A percentile compares a stretch with the other conserved stretches of the same genome.
Evolutionary conservation across 192 early-diverging fungal genomes (phyloP).

Genomic region (Powellomyces hirtus): DNA sequence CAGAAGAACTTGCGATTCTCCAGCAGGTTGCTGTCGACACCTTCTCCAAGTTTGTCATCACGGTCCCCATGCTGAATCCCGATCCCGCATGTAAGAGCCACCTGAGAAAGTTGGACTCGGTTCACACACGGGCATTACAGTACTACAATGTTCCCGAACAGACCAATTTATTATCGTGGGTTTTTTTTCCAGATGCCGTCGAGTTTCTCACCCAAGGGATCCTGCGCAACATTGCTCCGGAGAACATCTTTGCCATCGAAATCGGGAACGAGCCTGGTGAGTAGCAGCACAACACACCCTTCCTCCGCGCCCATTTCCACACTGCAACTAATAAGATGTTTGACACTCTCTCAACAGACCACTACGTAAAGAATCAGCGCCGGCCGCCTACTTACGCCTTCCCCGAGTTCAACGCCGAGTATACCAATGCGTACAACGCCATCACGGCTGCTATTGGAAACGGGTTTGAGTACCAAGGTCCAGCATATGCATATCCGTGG

Average conservation of each 20-base stretch:
- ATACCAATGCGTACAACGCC: constrained; percentile 4
- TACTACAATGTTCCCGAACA: too few relatives aligned
- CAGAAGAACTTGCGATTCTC: constrained; percentile 14
- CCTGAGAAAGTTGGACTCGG: too few relatives aligned
- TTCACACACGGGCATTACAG: too few relatives aligned
- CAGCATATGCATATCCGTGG: constrained; percentile 26
- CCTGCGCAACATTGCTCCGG: neutral
- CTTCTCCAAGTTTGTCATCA: neutral
- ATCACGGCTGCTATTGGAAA: constrained; percentile 11
- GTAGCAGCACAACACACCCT: neutral
- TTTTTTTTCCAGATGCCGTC: constrained; percentile 23
- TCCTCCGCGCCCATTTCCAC: neutral
- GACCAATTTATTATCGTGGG: too few relatives aligned
- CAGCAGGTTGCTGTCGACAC: constrained; percentile 7
- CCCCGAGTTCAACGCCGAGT: constrained; percentile 10
- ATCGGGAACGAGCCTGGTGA: constrained; percentile 26
- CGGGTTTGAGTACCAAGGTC: constrained; percentile 18
- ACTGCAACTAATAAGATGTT: neutral
- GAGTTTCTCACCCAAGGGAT: constrained; percentile 23
- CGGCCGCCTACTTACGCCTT: constrained; percentile 18
- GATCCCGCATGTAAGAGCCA: constrained; percentile 28
- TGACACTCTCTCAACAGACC: constrained; percentile 3
- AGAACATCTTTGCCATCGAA: constrained; percentile 23
- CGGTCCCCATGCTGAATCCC: constrained; percentile 22
- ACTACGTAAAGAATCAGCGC: constrained; percentile 19